These are phyloP conservation scores for Ajuga chamaepitys DNA, from an alignment of 257 asterid genomes.

Conservation along the genomic window DNA sequence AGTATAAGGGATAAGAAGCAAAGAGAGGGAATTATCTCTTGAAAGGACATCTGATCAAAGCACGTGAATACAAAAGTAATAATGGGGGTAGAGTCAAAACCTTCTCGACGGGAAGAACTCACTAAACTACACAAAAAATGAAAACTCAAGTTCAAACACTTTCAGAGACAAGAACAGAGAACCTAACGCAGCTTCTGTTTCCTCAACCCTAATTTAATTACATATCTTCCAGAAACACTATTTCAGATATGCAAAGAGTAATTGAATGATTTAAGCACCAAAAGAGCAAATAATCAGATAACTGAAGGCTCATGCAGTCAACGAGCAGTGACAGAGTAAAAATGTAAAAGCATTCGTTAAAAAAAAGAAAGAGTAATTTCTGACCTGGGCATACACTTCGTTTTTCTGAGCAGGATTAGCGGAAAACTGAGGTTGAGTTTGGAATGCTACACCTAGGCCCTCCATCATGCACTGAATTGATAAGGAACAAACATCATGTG, in stretches of 20 bases:
- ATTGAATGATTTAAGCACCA: not conserved
- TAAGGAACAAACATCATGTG: not conserved
- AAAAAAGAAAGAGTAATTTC: slow-evolving; percentile 8
- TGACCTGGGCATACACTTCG: slow-evolving; percentile 83
- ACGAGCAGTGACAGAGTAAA: not conserved
- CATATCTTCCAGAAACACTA: not conserved
- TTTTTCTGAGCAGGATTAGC: slow-evolving; percentile 58
- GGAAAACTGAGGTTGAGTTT: slow-evolving; percentile 75
- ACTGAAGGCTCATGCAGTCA: not conserved
- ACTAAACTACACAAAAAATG: not conserved
- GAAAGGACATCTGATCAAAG: not conserved
- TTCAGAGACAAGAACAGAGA: not conserved
- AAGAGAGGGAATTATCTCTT: not conserved
- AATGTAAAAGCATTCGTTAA: not conserved
- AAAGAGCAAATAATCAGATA: not conserved
- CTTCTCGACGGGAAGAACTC: not conserved
- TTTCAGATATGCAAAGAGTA: not conserved
- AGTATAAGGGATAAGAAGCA: too few relatives aligned
- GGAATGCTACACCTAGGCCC: slow-evolving; percentile 68
- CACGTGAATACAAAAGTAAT: not conserved
- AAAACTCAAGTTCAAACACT: not conserved
- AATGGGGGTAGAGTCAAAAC: slow-evolving; percentile 2
- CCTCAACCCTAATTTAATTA: not conserved
- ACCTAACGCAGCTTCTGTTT: not conserved
- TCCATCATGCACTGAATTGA: slow-evolving; percentile 60